Percentiles rank a stretch among this genome's conserved stretches.
phyloP scores from a whole-genome alignment of 441 rosid genomes.

The Dalechampia spathulata region DNA sequence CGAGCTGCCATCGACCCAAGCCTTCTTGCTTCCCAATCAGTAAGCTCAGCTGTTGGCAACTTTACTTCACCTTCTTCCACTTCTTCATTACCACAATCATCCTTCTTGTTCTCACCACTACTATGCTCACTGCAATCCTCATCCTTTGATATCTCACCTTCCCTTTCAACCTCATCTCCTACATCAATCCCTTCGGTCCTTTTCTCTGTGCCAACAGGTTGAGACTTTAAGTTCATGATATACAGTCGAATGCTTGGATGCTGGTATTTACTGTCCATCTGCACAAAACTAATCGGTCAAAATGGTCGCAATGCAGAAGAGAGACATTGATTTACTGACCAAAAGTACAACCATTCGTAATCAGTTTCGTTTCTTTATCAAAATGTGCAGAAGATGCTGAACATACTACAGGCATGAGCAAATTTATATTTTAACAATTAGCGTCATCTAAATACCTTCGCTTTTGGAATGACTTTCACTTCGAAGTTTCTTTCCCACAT shows the following conservation, averaged over 20 bases:
- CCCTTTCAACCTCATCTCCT: constrained; percentile 26
- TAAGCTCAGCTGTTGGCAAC: constrained; percentile 41
- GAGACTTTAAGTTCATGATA: constrained; percentile 51
- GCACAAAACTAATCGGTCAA: constrained; percentile 12
- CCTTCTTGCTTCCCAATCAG: constrained; percentile 92
- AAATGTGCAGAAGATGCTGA: constrained; percentile 4
- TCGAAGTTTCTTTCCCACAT: constrained; percentile 73
- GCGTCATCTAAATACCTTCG: constrained; percentile 41
- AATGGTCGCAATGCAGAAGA: not conserved
- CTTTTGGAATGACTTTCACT: constrained; percentile 62
- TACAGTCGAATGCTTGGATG: constrained; percentile 89
- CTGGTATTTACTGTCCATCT: constrained; percentile 83
- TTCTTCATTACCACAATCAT: constrained; percentile 16
- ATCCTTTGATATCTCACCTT: constrained; percentile 17
- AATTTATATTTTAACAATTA: not conserved
- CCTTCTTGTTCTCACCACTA: constrained; percentile 12
- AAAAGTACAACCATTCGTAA: too few relatives aligned
- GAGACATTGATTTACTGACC: not conserved
- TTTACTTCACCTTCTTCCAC: constrained; percentile 27
- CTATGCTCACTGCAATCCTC: constrained; percentile 18
- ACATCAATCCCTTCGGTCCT: constrained; percentile 9
- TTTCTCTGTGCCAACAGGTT: constrained; percentile 22
- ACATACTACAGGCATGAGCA: constrained; percentile 1
- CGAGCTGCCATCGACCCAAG: constrained; percentile 93
- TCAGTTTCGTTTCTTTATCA: too few relatives aligned